Percentiles rank a stretch among this genome's conserved stretches.
Conservation (phyloP, 2,329 filamentous ascomycete genomes). For the Hypocrella siamensis region DNA sequence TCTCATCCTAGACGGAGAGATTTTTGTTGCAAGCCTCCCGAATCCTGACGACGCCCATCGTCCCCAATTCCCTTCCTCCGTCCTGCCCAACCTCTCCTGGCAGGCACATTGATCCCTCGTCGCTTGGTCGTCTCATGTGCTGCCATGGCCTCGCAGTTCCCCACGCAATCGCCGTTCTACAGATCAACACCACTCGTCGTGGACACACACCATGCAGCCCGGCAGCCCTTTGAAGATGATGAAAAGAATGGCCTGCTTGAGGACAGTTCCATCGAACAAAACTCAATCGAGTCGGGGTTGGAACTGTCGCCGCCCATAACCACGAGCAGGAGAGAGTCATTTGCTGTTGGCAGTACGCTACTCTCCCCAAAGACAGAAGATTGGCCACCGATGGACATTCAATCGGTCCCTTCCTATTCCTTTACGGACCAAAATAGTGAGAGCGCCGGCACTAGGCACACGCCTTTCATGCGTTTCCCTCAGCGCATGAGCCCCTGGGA, state of each 20-base stretch:
- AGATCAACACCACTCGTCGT: slow-evolving; percentile 34
- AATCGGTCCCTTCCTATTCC: slow-evolving; percentile 45
- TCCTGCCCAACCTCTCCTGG: background rate
- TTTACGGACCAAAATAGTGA: slow-evolving; percentile 36
- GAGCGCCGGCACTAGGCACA: slow-evolving; percentile 38
- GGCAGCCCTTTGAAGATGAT: slow-evolving; percentile 44
- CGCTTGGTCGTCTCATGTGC: background rate
- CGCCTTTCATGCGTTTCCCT: slow-evolving; percentile 48
- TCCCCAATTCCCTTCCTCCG: no score
- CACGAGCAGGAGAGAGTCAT: slow-evolving; percentile 47
- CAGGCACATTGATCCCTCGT: background rate
- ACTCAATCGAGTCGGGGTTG: slow-evolving; percentile 41
- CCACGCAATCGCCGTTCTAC: slow-evolving; percentile 36
- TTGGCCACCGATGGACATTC: slow-evolving; percentile 50
- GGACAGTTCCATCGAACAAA: slow-evolving; percentile 44
- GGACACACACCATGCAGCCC: slow-evolving; percentile 34
- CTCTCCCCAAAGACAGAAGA: slow-evolving; percentile 51
- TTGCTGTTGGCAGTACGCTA: slow-evolving; percentile 37
- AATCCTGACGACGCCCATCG: no score
- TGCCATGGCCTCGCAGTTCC: slow-evolving; percentile 34
- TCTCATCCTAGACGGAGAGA: no score
- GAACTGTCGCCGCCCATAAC: slow-evolving; percentile 49
- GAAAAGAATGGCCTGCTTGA: slow-evolving; percentile 40
- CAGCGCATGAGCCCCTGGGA: slow-evolving; percentile 39
- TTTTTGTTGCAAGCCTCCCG: no score